Conservation (phyloP, 371 early-diverging fungal species). For the Funneliformis caledonium region DNA sequence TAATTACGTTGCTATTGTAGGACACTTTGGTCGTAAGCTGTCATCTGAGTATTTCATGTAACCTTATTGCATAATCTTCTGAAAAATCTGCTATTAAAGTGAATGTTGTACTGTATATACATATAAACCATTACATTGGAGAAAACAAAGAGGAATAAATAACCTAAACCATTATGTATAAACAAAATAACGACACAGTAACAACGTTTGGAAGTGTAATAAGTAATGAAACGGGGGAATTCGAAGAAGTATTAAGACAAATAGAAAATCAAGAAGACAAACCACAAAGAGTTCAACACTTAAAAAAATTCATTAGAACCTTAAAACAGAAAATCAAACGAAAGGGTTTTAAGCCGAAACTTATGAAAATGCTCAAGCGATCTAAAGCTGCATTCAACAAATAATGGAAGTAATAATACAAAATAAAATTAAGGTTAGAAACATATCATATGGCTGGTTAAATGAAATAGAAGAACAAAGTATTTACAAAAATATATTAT, state of each 20-base stretch:
- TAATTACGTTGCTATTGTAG: too few relatives aligned
- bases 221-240: not conserved
- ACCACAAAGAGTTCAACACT: not conserved
- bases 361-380: not conserved
- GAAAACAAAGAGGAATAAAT: too few relatives aligned
- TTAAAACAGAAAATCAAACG: conserved; percentile 3
- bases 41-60: too few relatives aligned
- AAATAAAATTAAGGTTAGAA: too few relatives aligned
- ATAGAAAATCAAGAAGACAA: not conserved
- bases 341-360: not conserved
- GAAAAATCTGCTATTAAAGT: too few relatives aligned
- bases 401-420: not conserved
- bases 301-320: not conserved
- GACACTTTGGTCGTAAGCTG: too few relatives aligned
- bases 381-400: not conserved
- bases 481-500: too few relatives aligned
- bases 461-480: too few relatives aligned
- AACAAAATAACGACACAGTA: not conserved
- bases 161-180: not conserved
- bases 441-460: too few relatives aligned
- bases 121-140: too few relatives aligned
- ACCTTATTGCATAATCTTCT: too few relatives aligned
- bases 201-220: conserved; percentile 9
- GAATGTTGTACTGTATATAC: too few relatives aligned
- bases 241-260: not conserved